A percentile compares a stretch with the other conserved stretches of the same genome.
These are phyloP conservation scores for Dryadomyces sulphureus DNA, from an alignment of 2,329 filamentous ascomycete genomes.

Conservation along the genomic window DNA sequence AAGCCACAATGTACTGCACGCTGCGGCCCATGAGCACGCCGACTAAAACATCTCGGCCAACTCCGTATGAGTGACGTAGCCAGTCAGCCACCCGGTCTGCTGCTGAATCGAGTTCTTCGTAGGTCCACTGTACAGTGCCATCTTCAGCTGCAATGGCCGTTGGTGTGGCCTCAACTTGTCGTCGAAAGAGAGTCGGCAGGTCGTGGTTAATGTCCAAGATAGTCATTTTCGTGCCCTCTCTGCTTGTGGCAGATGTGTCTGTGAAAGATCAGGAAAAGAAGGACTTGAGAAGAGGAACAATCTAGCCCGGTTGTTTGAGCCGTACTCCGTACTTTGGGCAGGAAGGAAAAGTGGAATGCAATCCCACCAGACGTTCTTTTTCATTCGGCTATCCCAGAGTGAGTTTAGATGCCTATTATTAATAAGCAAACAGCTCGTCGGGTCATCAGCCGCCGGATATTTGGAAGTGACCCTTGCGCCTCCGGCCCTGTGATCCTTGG, in stretches of 20 bases:
- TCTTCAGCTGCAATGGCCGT: constrained; percentile 60
- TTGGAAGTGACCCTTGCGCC: too few relatives aligned
- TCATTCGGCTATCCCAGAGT: too few relatives aligned
- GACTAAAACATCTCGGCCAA: constrained; percentile 58
- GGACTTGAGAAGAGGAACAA: too few relatives aligned
- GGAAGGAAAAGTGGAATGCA: neutral
- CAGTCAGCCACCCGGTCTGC: constrained; percentile 49
- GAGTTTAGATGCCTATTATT: too few relatives aligned
- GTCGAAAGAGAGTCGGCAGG: constrained; percentile 53
- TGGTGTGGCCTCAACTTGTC: constrained; percentile 55
- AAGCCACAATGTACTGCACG: constrained; percentile 66
- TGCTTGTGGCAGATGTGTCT: neutral
- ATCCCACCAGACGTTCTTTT: too few relatives aligned
- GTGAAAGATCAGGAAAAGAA: neutral
- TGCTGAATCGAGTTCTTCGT: constrained; percentile 54
- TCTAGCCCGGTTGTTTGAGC: neutral
- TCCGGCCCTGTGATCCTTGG: too few relatives aligned
- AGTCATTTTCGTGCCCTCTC: neutral
- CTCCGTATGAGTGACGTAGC: constrained; percentile 46
- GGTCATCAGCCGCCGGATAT: too few relatives aligned
- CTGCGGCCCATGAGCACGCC: constrained; percentile 63
- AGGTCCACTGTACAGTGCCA: constrained; percentile 51
- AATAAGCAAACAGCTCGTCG: too few relatives aligned
- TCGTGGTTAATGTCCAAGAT: constrained; percentile 55
- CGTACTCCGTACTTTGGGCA: neutral